Conservation (phyloP, 768 basidiomycete genomes). For the Tulasnella sp. region DNA sequence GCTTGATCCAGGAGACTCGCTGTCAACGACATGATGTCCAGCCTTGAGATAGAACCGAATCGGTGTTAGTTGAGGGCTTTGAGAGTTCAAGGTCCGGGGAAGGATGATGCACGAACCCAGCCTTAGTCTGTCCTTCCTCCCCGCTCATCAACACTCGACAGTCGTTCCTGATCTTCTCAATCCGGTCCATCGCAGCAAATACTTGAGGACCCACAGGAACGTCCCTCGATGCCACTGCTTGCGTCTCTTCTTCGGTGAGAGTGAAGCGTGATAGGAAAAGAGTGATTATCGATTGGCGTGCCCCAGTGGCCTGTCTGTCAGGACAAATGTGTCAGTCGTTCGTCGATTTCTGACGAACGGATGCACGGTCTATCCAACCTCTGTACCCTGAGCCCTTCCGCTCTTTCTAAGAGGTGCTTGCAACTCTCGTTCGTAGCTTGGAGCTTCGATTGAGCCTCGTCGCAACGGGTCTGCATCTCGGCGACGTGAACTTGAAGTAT, state of each 20-base stretch:
- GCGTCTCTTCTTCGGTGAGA: conserved; percentile 56
- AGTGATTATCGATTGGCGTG: conserved; percentile 58
- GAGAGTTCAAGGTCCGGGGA: background rate
- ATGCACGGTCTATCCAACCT: conserved; percentile 33
- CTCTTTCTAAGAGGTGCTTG: conserved; percentile 67
- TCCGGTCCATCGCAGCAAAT: conserved; percentile 80
- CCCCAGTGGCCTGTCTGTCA: conserved; percentile 54
- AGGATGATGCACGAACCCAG: conserved; percentile 40
- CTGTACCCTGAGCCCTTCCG: conserved; percentile 61
- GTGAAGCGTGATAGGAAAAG: conserved; percentile 83
- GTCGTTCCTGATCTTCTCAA: conserved; percentile 69
- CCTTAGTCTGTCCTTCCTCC: conserved; percentile 64
- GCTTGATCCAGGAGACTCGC: conserved; percentile 76
- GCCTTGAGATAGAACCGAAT: conserved; percentile 30
- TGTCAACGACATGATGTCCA: conserved; percentile 82
- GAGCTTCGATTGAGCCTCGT: conserved; percentile 71
- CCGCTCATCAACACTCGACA: conserved; percentile 81
- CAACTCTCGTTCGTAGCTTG: conserved; percentile 65
- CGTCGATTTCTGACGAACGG: conserved; percentile 10
- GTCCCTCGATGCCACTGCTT: conserved; percentile 66
- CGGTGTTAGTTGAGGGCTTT: background rate
- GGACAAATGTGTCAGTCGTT: background rate
- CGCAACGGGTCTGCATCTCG: conserved; percentile 72
- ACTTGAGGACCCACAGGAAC: conserved; percentile 61
- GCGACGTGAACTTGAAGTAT: conserved; percentile 63